A percentile compares a stretch with the other conserved stretches of the same genome.
Conservation (phyloP, 345 rosid genomes). For the Melaleuca alternifolia region DNA sequence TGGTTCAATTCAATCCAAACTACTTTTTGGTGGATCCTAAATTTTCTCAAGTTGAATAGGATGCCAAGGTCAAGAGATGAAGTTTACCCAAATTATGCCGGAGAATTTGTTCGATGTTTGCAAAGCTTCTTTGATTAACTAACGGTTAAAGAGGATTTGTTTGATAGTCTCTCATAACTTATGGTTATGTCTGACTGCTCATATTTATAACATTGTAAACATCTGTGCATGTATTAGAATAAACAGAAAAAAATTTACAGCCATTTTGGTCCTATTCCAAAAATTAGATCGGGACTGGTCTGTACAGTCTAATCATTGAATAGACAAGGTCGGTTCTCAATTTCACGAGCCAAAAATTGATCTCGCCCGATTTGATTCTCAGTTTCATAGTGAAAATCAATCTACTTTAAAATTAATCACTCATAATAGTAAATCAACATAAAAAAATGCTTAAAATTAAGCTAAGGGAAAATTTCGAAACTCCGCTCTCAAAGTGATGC, state of each 20-base stretch:
- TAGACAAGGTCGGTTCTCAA: neutral
- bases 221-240: neutral
- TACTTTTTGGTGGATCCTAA: neutral
- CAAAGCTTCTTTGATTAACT: no score
- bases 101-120: no score
- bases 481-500: neutral
- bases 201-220: neutral
- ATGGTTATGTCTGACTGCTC: neutral
- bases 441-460: neutral
- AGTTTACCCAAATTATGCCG: no score
- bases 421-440: accelerated
- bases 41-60: no score
- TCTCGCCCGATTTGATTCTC: accelerated
- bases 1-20: accelerated
- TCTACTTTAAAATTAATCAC: accelerated
- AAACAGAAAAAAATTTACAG: neutral
- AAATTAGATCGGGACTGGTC: accelerated
- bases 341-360: neutral
- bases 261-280: accelerated
- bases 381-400: accelerated
- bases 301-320: accelerated
- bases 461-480: neutral
- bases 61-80: no score
- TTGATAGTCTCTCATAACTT: neutral
- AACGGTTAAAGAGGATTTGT: neutral